A percentile compares a stretch with the other conserved stretches of the same genome.
Evolutionary conservation across 371 early-diverging fungal species (phyloP).

Genomic region (Mucor indicus): DNA sequence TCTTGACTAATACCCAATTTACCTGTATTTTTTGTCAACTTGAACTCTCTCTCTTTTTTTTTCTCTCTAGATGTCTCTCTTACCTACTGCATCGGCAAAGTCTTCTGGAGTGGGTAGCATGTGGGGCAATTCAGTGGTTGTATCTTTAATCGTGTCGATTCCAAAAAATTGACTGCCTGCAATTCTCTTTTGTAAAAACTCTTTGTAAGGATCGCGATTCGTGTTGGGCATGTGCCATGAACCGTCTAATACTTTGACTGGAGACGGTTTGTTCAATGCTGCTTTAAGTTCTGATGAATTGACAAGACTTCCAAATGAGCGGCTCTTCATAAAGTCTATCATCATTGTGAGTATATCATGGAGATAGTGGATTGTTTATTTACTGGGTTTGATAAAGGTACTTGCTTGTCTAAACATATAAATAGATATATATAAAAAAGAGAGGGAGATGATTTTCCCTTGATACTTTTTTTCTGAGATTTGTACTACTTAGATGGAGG

Average conservation of each 20-base stretch:
- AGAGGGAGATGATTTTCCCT: too few relatives aligned
- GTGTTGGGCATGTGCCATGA: slow-evolving; percentile 88
- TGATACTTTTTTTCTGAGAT: too few relatives aligned
- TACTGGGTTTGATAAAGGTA: too few relatives aligned
- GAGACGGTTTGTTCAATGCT: slow-evolving; percentile 21
- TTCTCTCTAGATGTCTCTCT: background rate
- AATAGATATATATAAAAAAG: too few relatives aligned
- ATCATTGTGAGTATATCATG: too few relatives aligned
- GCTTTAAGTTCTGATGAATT: slow-evolving; percentile 25
- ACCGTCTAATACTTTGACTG: slow-evolving; percentile 82
- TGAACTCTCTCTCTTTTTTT: background rate
- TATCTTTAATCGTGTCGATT: slow-evolving; percentile 74
- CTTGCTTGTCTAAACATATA: too few relatives aligned
- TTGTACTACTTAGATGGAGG: too few relatives aligned
- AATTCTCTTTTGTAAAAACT: slow-evolving; percentile 61
- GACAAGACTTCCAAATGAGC: slow-evolving; percentile 27
- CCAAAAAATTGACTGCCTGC: slow-evolving; percentile 68
- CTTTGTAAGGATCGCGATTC: slow-evolving; percentile 63
- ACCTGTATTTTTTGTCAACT: slow-evolving; percentile 23
- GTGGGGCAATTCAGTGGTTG: slow-evolving; percentile 65
- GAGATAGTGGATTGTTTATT: too few relatives aligned
- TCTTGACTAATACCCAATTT: slow-evolving; percentile 65
- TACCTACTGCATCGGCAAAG: slow-evolving; percentile 65
- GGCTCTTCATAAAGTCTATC: too few relatives aligned
- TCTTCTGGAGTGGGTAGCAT: slow-evolving; percentile 70